Evolutionary conservation across 2,329 filamentous ascomycete genomes (phyloP), one percentile per base, ranked within the genome.

Genomic region (Byssoonygena ceratinophila): DNA sequence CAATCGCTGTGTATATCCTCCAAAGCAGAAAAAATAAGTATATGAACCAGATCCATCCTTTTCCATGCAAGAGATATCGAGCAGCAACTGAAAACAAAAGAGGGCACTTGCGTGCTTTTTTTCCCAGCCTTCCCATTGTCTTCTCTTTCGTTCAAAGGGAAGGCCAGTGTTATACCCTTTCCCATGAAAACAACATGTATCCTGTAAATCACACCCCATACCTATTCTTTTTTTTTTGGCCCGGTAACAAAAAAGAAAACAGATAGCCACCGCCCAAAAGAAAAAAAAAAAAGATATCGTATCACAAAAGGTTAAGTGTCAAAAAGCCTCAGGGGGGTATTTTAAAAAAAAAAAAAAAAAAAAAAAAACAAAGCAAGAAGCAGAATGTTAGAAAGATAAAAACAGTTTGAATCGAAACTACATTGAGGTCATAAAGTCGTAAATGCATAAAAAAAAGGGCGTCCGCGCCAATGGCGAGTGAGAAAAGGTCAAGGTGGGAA

Each of bases 361-460:
- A 43, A 11, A 34, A 44, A 25, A 54, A 29, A 44, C 16, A 52
- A 34, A 49, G 44, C 39, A 55, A 4, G 27, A 29, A 29, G 27
- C 27, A 29, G 27, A 29, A 29, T 29, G 27, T 29, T 29, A 9
- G 9, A 29, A 29, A 29, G 27, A 9, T 29, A 29, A 5, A 29
- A 29, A 29, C 27, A 29, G 9, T 4, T 5, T 29, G n/a, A 47
- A 12, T 37, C 5, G 41, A 41, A 46, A 43, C 27, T 56, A 50
- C 46, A 57, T 55, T 25, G 47, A 41, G 25, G 56, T 64, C 63
- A 55, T 65, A 39, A 56, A 55, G 40, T 58, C 56, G 44, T 58
- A 39, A 53, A 48, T 27, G 18, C 56, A 54, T 58, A 29, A 44
- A 32, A 31, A 40, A 31, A 37, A 37, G 37, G 18, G n/a, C 8